Conservation (phyloP, 495 filamentous ascomycete genomes). For the Tuber aestivum region DNA sequence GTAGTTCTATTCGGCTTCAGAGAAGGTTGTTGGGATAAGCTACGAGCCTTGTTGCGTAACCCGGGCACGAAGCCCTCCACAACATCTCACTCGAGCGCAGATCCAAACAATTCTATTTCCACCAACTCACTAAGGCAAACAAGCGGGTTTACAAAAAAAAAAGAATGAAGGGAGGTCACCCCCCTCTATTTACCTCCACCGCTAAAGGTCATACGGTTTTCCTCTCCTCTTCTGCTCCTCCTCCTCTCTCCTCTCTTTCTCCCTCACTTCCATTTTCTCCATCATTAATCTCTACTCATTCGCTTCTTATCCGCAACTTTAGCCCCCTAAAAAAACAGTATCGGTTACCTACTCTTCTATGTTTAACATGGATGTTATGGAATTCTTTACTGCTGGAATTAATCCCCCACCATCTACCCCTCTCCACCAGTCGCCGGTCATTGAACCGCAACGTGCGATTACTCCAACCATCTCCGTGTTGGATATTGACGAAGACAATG, state of each 20-base stretch:
- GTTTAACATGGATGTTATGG: background rate
- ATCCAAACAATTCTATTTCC: background rate
- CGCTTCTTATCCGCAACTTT: background rate
- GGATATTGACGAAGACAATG: background rate
- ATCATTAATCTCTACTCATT: background rate
- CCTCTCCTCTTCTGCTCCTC: background rate
- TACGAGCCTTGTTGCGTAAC: background rate
- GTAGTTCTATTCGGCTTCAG: background rate
- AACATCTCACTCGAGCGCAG: background rate
- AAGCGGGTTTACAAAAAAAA: background rate
- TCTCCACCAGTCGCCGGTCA: background rate
- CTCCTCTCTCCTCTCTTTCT: background rate
- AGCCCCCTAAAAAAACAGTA: background rate
- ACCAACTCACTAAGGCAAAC: background rate
- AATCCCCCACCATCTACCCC: background rate
- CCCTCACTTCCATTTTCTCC: background rate
- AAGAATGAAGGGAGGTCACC: background rate
- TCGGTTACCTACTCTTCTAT: background rate
- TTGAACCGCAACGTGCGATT: background rate
- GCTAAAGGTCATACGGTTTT: no score
- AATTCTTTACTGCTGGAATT: conserved; percentile 1
- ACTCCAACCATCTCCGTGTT: background rate
- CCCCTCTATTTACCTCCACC: no score
- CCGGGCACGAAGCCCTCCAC: background rate
- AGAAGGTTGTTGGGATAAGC: background rate